Evolutionary conservation across 176 grass and related monocot genomes (phyloP).

Genomic region (Oryza glaberrima): DNA sequence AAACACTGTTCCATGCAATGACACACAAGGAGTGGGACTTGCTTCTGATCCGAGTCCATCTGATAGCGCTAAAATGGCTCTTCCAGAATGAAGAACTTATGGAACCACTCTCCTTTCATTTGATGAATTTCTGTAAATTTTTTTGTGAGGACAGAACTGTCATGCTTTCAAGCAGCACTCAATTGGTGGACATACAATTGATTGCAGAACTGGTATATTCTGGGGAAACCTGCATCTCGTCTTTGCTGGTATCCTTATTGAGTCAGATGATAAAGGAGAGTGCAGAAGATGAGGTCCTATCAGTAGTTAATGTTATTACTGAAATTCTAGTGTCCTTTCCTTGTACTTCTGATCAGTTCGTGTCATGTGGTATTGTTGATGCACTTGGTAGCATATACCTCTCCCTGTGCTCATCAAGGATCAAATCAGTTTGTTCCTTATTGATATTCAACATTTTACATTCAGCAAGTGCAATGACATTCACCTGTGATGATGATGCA

Average conservation of each 20-base stretch:
- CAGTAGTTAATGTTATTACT: conserved; percentile 61
- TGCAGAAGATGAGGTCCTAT: conserved; percentile 58
- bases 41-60: conserved; percentile 58
- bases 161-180: conserved; percentile 43
- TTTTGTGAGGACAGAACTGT: conserved; percentile 56
- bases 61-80: conserved; percentile 79
- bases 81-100: conserved; percentile 77
- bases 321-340: conserved; percentile 71
- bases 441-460: conserved; percentile 78
- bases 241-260: conserved; percentile 68
- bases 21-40: conserved; percentile 71
- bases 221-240: conserved; percentile 55
- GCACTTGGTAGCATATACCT: conserved; percentile 50
- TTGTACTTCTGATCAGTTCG: conserved; percentile 60
- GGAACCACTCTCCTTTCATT: conserved; percentile 56
- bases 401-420: conserved; percentile 45
- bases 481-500: conserved; percentile 48
- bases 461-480: conserved; percentile 53
- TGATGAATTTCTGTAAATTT: conserved; percentile 79
- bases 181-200: conserved; percentile 71
- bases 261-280: conserved; percentile 53
- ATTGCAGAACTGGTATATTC: conserved; percentile 70
- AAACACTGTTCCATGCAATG: conserved; percentile 70
- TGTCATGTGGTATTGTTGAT: conserved; percentile 63
- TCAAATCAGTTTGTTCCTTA: conserved; percentile 53